These are phyloP conservation scores for Leishmania arabica DNA, from an alignment of 208 protist genomes.

Conservation along the genomic window DNA sequence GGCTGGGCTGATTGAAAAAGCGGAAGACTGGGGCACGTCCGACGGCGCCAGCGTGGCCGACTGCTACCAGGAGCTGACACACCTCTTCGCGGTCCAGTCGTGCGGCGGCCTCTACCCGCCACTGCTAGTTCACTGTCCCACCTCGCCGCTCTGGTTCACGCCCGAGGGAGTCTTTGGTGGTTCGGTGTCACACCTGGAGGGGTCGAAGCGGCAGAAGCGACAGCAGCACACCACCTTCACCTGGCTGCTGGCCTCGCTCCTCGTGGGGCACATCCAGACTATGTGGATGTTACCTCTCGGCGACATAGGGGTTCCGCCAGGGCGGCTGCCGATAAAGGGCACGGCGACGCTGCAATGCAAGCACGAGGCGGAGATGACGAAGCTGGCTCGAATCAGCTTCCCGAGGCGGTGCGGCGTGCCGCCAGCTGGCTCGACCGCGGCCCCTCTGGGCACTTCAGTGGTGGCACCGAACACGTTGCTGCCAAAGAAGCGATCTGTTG, in stretches of 20 bases:
- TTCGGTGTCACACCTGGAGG: constrained; percentile 4
- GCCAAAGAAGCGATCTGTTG: constrained; percentile 13
- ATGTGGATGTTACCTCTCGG: constrained; percentile 6
- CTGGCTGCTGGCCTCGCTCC: constrained; percentile 27
- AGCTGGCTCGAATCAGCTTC: constrained; percentile 23
- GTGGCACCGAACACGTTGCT: constrained; percentile 18
- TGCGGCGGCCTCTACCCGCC: constrained; percentile 65
- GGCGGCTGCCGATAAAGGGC: constrained; percentile 8
- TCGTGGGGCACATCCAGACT: constrained; percentile 25
- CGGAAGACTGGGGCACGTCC: neutral
- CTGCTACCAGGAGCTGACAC: constrained; percentile 48
- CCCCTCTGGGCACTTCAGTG: constrained; percentile 12
- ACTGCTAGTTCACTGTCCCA: constrained; percentile 62
- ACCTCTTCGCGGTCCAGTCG: constrained; percentile 54
- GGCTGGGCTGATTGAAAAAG: constrained; percentile 11
- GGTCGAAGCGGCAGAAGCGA: constrained; percentile 11
- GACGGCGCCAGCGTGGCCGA: neutral
- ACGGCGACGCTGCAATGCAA: constrained; percentile 13
- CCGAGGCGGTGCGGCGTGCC: neutral
- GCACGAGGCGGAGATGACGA: constrained; percentile 17
- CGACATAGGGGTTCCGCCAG: neutral
- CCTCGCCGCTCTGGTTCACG: constrained; percentile 30
- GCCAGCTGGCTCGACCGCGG: neutral
- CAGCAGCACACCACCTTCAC: constrained; percentile 28
- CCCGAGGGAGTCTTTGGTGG: constrained; percentile 29